Conservation (phyloP, 495 filamentous ascomycete genomes). For the Neurospora sp. region DNA sequence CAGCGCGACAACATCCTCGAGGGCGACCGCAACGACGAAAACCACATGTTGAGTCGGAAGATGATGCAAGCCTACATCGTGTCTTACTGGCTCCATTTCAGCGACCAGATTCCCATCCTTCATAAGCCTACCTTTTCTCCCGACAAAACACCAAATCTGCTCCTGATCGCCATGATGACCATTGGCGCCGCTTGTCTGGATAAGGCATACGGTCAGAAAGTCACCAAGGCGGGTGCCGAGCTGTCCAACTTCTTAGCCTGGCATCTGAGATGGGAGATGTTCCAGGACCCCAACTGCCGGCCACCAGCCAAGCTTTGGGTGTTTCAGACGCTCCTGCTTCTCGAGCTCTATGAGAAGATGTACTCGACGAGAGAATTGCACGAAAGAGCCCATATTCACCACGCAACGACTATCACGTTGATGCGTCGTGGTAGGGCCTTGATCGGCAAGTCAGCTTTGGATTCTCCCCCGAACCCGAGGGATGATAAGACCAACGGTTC, state of each 20-base stretch:
- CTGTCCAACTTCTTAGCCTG: constrained; percentile 81
- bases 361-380: constrained; percentile 85
- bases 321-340: constrained; percentile 80
- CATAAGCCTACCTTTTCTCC: constrained; percentile 90
- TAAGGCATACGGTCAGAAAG: constrained; percentile 60
- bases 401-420: constrained; percentile 88
- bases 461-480: constrained; percentile 74
- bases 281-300: constrained; percentile 82
- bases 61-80: constrained; percentile 95
- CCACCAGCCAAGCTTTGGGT: constrained; percentile 97
- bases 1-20: constrained; percentile 71
- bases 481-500: constrained; percentile 54
- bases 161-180: constrained; percentile 88
- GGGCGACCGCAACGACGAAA: constrained; percentile 59
- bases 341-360: constrained; percentile 96
- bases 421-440: constrained; percentile 91
- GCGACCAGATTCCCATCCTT: constrained; percentile 87
- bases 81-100: constrained; percentile 92
- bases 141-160: constrained; percentile 71
- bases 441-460: constrained; percentile 78
- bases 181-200: constrained; percentile 88
- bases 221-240: constrained; percentile 63
- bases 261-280: constrained; percentile 88
- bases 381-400: constrained; percentile 93
- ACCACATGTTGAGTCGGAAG: constrained; percentile 73